These are phyloP conservation scores for Isatis tinctoria DNA, from an alignment of 345 rosid genomes.

Conservation along the genomic window DNA sequence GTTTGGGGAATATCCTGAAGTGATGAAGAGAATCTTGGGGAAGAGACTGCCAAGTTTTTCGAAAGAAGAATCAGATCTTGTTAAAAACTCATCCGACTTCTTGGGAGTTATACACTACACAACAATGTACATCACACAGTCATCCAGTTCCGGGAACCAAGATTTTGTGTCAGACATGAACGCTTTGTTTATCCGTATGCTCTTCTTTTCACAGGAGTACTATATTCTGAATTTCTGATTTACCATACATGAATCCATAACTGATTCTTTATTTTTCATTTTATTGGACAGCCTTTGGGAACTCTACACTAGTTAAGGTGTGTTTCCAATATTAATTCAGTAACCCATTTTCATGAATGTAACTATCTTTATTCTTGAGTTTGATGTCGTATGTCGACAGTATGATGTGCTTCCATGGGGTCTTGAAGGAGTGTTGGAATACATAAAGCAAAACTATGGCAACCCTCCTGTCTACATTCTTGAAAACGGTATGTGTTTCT, in stretches of 20 bases:
- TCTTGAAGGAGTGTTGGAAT: constrained; percentile 29
- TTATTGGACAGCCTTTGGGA: constrained; percentile 28
- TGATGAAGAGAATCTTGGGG: constrained; percentile 53
- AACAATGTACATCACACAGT: constrained; percentile 24
- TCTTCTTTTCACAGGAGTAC: background rate
- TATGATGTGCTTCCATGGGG: constrained; percentile 31
- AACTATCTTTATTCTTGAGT: background rate
- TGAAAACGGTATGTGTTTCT: constrained; percentile 33
- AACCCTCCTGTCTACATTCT: constrained; percentile 39
- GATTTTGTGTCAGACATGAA: constrained; percentile 41
- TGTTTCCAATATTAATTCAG: background rate
- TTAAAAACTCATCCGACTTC: constrained; percentile 59
- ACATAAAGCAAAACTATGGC: constrained; percentile 32
- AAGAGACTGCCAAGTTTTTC: constrained; percentile 61
- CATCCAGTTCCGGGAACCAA: background rate
- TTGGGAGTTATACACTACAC: constrained; percentile 48
- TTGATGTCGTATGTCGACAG: constrained; percentile 15
- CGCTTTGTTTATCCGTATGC: constrained; percentile 12
- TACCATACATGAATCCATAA: background rate
- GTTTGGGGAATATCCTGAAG: constrained; percentile 65
- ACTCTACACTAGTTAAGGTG: constrained; percentile 13
- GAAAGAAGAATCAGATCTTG: constrained; percentile 39
- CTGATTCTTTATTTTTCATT: background rate
- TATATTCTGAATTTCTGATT: background rate
- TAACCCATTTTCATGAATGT: background rate